Evolutionary conservation across 148 eudicot genomes (phyloP), one percentile per base, ranked within the genome.

Genomic region (Diospyros lotus): DNA sequence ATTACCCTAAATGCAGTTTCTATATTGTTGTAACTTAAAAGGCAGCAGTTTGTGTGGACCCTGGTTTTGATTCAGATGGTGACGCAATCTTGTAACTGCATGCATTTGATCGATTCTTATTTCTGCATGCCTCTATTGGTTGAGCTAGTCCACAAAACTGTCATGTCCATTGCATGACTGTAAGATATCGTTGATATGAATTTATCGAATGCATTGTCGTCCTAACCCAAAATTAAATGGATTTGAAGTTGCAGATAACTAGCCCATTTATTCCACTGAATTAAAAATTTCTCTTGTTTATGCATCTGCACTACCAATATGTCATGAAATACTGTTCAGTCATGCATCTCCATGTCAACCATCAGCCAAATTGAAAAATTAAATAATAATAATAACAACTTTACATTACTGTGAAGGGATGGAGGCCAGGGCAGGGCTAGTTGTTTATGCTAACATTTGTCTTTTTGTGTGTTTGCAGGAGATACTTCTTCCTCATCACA

Each of bases 401-500:
- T 14, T 18, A 28, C 51, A 40, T 40, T 52, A 64, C 42, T 62
- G 62, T 73, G 17, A 12, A 9, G 18, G 66, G 60, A 18, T 11
- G 15, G 44, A 45, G 45, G 53, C 38, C 41, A 67, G 58, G 7
- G 5, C 58, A 58, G 75, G 17, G 5, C 28, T 58, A 48, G n/a
- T 68, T 64, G 59, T 15, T 39, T 39, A 15, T 50, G 14, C 38
- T 74, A 64, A 64, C n/a, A 51, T 2, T 28, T 48, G 28, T 73
- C 52, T 6, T 41, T 74, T 48, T 58, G 65, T 77, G 28, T 54
- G 13, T 77, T 42, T 84, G 91, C 98, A 93, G 98, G 89, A 89
- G 98, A 64, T 93, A 93, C 79, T 93, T 91, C 82, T 87, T 84
- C 82, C 85, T 91, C 64, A 93, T 93, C 75, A 84, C 94, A 12